Evolutionary conservation across 2,329 filamentous ascomycete species (phyloP).

Genomic region (Alternaria brassicicola): DNA sequence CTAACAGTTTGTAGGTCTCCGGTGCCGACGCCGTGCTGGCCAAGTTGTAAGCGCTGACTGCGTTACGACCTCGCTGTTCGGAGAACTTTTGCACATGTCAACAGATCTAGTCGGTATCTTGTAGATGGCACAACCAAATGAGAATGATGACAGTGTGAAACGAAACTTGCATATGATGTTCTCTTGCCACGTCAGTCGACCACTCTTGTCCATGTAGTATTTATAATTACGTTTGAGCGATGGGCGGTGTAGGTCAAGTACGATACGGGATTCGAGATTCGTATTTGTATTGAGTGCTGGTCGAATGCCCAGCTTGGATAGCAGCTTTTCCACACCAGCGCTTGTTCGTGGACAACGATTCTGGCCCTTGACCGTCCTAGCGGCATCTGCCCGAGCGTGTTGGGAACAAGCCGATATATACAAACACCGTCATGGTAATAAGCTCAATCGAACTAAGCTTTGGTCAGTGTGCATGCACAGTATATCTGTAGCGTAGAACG

Average conservation of each 20-base stretch:
- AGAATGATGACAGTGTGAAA: conserved; percentile 2
- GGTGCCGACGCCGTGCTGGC: conserved; percentile 56
- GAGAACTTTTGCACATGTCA: background rate
- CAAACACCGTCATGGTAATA: conserved; percentile 12
- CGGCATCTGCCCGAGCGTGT: conserved; percentile 5
- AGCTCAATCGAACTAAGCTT: conserved; percentile 33
- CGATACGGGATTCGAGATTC: conserved; percentile 1
- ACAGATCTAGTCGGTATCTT: background rate
- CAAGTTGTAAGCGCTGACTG: conserved; percentile 49
- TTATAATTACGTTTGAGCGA: background rate
- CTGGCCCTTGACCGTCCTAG: conserved; percentile 1
- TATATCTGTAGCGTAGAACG: conserved; percentile 29
- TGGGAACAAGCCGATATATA: conserved; percentile 12
- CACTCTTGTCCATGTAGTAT: background rate
- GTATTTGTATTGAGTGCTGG: conserved; percentile 21
- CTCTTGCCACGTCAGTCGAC: background rate
- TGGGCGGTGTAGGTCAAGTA: conserved; percentile 1
- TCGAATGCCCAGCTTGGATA: conserved; percentile 16
- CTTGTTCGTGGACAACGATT: conserved; percentile 4
- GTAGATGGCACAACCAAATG: conserved; percentile 1
- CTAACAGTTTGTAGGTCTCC: conserved; percentile 52
- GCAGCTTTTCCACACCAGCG: conserved; percentile 5
- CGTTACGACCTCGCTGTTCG: background rate
- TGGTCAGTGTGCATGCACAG: conserved; percentile 4
- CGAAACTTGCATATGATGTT: background rate